phyloP scores from a whole-genome alignment of 2,329 filamentous ascomycete species.

The Sporothrix globosa region DNA sequence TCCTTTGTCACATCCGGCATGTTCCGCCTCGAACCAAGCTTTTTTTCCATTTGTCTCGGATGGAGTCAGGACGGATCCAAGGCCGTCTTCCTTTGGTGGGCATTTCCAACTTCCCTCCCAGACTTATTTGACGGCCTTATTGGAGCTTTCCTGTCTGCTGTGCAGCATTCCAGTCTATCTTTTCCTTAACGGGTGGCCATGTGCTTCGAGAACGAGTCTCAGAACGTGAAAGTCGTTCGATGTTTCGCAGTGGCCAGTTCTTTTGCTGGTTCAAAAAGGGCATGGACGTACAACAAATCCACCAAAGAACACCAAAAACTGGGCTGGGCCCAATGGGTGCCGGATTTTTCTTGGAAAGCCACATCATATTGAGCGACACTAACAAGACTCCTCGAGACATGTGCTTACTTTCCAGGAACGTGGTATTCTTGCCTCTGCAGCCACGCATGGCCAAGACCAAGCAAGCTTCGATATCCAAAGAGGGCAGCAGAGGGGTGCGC shows the following conservation, averaged over 20 bases:
- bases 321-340: background rate
- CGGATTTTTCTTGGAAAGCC: background rate
- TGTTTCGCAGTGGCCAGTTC: background rate
- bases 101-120: background rate
- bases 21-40: slow-evolving; percentile 8
- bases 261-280: too few relatives aligned
- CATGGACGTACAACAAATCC: background rate
- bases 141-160: background rate
- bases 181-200: background rate
- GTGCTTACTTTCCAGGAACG: background rate
- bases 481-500: background rate
- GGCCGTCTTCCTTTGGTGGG: background rate
- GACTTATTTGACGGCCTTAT: background rate
- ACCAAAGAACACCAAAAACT: background rate
- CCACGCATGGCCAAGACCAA: background rate
- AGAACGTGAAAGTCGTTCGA: slow-evolving; percentile 6
- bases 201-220: background rate
- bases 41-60: background rate
- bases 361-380: slow-evolving; percentile 4
- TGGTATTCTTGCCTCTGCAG: background rate
- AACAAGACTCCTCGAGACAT: background rate
- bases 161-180: background rate
- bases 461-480: background rate
- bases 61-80: slow-evolving; percentile 1
- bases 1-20: slow-evolving; percentile 12